Evolutionary conservation across 1,139 yeast species (phyloP), one percentile per base, ranked within the genome.

Genomic region (Lodderomyces oxycetoniae): DNA sequence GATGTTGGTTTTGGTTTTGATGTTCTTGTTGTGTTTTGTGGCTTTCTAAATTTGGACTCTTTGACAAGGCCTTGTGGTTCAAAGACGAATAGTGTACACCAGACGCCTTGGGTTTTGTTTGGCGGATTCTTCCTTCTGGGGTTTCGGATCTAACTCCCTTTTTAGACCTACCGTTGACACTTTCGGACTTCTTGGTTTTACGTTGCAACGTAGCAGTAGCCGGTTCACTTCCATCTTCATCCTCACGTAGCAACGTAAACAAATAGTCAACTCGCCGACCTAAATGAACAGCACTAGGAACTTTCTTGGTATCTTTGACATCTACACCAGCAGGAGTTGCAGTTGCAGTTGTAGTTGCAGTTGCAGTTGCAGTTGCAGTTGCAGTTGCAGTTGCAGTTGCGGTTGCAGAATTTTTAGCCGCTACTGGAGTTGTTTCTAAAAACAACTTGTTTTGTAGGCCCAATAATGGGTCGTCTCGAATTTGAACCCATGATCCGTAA

Each of bases 261-360:
- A 91, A 68, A 49, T 89, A 91, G 54, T 93, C 98, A 2, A 86
- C 82, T 50, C 99, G 76, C 57, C 99, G 77, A n/a, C 88, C 89
- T 34, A 93, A 66, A 59, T 91, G 99, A 8, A 91, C 93, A 2
- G 96, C 75, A 5, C 94, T 95, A 1, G 99, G 99, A 8, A 82
- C 84, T 48, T 80, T 82, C 42, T 81, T 79, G 21, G 65, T 49
- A 20, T 23, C 16, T 10, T 24, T 24, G 9, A 8, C 26, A 46
- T 57, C 47, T 53, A 65, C 31, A 49, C 61, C 21, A 63, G 55
- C 43, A 9, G 23, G 23, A 9, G 8, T n/a, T 20, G 10, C n/a
- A 9, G 10, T n/a, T 20, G 8, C 23, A 8, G 8, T 20, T 20
- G 10, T n/a, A 9, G 8, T n/a, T 20, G 8, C n/a, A 7, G 14